Evolutionary conservation across 306 rosid species (phyloP), one percentile per base, ranked within the genome.

Genomic region (Astragalus glycyphyllos): DNA sequence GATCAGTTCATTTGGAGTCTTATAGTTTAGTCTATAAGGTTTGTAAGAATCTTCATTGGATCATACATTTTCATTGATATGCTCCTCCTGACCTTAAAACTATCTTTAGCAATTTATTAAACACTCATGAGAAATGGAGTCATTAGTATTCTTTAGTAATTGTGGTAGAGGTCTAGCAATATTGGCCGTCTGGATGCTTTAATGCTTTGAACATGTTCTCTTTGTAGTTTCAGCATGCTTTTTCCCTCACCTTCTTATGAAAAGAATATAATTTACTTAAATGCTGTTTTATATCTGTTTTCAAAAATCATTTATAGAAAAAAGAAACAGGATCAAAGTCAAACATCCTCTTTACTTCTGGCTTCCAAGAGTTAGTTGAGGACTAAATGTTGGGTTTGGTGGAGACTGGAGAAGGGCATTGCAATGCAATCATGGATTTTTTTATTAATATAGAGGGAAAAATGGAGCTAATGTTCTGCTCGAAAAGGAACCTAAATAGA

Each of bases 161-260:
- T 8, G 53, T 69, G 53, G 42, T 42, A 55, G 16, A 34, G 64
- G 32, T 41, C 65, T 42, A 40, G 53, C 10, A 2, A 53, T 23
- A 29, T 7, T 12, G 38, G 23, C 16, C 34, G 46, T 57, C 66
- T 58, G 68, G 31, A 10, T 44, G 58, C 38, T 71, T 45, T 32
- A 58, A 58, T 71, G 58, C 32, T 71, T 71, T 51, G 13, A 45
- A 71, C 44, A 11, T 71, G 48, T n/a, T 58, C n/a, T 44, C 55
- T 29, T 29, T 56, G 38, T 65, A 41, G 32, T 55, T 41, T 42
- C 20, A 40, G 32, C 10, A 5, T 32, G 14, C 71, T 47, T 31
- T 47, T 48, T 14, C 46, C 11, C 70, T 45, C 13, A 13, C 69
- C 55, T 44, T 44, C 17, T 29, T 57, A 57, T 38, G 35, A 42